Conservation (phyloP, 2,329 filamentous ascomycete species). For the Didymella keratinophila region DNA sequence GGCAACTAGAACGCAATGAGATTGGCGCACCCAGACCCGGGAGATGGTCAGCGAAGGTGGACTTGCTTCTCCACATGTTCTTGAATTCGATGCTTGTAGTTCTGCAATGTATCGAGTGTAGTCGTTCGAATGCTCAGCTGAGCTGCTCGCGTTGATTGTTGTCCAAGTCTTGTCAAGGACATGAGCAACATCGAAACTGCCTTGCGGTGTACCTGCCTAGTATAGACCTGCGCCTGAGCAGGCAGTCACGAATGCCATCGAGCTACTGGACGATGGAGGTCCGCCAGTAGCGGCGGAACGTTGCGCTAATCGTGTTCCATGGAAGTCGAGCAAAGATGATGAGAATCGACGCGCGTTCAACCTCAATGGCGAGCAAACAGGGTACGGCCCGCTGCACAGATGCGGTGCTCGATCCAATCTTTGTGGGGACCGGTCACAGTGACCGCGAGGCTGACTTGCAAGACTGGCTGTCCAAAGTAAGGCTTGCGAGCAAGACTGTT, state of each 20-base stretch:
- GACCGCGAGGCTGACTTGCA: neutral
- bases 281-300: neutral
- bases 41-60: neutral
- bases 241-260: neutral
- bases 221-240: neutral
- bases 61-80: neutral
- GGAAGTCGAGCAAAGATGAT: neutral
- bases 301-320: neutral
- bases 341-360: constrained; percentile 8
- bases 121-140: too few species aligned
- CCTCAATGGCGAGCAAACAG: neutral
- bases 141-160: too few species aligned
- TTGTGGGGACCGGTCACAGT: neutral
- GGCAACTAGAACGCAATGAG: constrained; percentile 1
- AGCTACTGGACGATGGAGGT: neutral
- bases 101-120: too few species aligned
- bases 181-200: neutral
- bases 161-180: neutral
- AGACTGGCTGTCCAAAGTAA: neutral
- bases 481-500: neutral
- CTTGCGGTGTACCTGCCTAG: neutral
- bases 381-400: constrained; percentile 5
- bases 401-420: neutral
- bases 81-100: neutral
- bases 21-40: neutral